Percentiles rank a stretch among this genome's conserved stretches.
phyloP scores from a whole-genome alignment of 2,329 filamentous ascomycete species.

The Arachnomyces sp. region DNA sequence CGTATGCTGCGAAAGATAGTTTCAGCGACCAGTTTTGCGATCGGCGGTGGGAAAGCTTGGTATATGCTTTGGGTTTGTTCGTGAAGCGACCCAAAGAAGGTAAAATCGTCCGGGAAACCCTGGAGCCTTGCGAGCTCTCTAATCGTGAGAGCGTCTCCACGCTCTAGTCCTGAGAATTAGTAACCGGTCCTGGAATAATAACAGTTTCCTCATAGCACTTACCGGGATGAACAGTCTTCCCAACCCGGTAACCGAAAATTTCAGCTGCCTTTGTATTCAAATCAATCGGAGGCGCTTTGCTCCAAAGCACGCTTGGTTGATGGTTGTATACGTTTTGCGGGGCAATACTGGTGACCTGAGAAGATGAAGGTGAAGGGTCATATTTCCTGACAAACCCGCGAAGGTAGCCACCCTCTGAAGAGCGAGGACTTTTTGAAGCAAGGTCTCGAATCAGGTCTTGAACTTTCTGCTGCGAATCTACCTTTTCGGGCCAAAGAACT shows the following conservation, averaged over 20 bases:
- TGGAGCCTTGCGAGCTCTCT: conserved; percentile 13
- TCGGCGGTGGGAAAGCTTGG: conserved; percentile 9
- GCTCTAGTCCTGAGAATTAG: conserved; percentile 3
- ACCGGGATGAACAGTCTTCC: conserved; percentile 7
- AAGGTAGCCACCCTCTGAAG: neutral
- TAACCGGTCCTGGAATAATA: neutral
- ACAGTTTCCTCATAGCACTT: neutral
- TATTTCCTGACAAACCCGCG: neutral
- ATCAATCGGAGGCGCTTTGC: too few relatives aligned
- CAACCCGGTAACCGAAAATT: conserved; percentile 4
- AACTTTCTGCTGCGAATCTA: neutral
- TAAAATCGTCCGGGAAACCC: conserved; percentile 13
- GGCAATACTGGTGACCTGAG: too few relatives aligned
- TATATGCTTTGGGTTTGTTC: conserved; percentile 8
- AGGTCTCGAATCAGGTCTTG: conserved; percentile 1
- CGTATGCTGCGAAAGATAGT: too few relatives aligned
- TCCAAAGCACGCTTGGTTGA: too few relatives aligned
- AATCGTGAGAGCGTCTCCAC: conserved; percentile 9
- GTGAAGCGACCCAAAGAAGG: conserved; percentile 7
- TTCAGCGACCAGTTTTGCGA: conserved; percentile 3
- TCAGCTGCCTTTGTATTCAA: neutral
- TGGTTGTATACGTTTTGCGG: too few relatives aligned
- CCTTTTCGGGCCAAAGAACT: conserved; percentile 7
- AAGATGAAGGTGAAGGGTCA: neutral
- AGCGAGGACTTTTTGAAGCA: neutral